Percentiles rank a stretch among this genome's conserved stretches.
These are phyloP conservation scores for Pseudocercospora cruenta DNA, from an alignment of 2,329 filamentous ascomycete species.

Conservation along the genomic window DNA sequence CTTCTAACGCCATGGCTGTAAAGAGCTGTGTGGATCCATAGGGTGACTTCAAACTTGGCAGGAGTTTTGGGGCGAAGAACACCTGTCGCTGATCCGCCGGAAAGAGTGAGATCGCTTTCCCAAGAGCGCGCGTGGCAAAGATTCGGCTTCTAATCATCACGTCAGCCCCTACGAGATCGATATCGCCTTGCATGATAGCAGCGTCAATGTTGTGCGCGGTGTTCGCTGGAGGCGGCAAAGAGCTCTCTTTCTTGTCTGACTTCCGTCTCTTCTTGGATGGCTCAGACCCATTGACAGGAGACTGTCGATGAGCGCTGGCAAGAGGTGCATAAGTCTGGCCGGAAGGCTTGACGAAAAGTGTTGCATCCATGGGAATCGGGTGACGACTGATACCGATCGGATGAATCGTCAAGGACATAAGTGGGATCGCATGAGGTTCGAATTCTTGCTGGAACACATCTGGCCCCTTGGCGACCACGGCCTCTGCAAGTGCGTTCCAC, in stretches of 20 bases:
- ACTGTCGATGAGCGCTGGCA: conserved; percentile 44
- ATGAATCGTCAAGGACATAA: conserved; percentile 82
- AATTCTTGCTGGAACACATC: conserved; percentile 73
- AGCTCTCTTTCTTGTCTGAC: conserved; percentile 77
- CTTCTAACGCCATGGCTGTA: conserved; percentile 81
- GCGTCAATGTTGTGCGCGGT: conserved; percentile 95
- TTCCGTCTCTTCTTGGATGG: conserved; percentile 78
- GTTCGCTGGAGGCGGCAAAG: conserved; percentile 54
- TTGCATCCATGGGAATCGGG: conserved; percentile 87
- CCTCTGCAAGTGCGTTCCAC: conserved; percentile 77
- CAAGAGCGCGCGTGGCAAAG: conserved; percentile 83
- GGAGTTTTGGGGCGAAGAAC: conserved; percentile 66
- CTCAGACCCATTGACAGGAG: conserved; percentile 59
- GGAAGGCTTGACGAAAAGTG: conserved; percentile 90
- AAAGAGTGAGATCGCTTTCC: conserved; percentile 77
- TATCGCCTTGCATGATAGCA: conserved; percentile 95
- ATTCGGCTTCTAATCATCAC: conserved; percentile 86
- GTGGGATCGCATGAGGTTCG: conserved; percentile 72
- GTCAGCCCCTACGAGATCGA: conserved; percentile 90
- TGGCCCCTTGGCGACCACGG: conserved; percentile 64
- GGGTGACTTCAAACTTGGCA: conserved; percentile 70
- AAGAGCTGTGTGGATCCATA: conserved; percentile 86
- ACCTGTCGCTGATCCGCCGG: conserved; percentile 63
- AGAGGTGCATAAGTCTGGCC: conserved; percentile 75
- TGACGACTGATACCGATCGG: conserved; percentile 90